Base-by-base conservation (phyloP, 1,139 yeast species). In the Scheffersomyces stambukii region DNA sequence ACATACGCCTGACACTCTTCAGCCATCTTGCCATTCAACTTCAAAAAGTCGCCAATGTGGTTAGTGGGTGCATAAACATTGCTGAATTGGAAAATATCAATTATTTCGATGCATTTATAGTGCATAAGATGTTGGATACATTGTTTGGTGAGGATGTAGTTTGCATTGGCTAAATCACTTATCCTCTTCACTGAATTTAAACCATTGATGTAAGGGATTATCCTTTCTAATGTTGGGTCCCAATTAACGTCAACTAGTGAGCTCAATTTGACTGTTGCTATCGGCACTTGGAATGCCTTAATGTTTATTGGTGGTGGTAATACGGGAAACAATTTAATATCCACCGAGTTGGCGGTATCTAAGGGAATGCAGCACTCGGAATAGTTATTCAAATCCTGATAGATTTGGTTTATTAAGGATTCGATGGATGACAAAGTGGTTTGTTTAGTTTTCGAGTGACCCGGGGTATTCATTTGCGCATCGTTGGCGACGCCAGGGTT, bases 201-300 rank as follows among this genome's bases (percentile, higher is more conserved):
- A 1, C 99, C 98, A 48, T 93, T 77, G 25, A 91, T 85, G 43
- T 68, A 82, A 0, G 96, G 96, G 9, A 86, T 59, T 19, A 91
- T 83, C 41, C 82, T 81, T 24, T 86, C 65, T 93, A 91, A 82
- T 3, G 97, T 91, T 1, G 97, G 96, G 50, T 91, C 98, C 97
- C 98, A 91, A 45, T 84, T 83, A 5, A 82, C 82, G 54, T 91
- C 98, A 19, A 85, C 79, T 40, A 91, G 63, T 20, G 75, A 64
- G 21, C 69, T 68, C 20, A 89, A 58, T 32, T 79, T 76, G 2
- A 89, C 95, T 0, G 91, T 81, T 4, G 94, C 75, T 3, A 88
- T 75, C 0, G 98, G 98, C 0, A 91, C 98, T 50, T 91, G 95
- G 45, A 71, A 64, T 20, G 88, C 74, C 50, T 75, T 58, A 45